Evolutionary conservation across 306 rosid species (phyloP).

Genomic region (Prunus salicina): DNA sequence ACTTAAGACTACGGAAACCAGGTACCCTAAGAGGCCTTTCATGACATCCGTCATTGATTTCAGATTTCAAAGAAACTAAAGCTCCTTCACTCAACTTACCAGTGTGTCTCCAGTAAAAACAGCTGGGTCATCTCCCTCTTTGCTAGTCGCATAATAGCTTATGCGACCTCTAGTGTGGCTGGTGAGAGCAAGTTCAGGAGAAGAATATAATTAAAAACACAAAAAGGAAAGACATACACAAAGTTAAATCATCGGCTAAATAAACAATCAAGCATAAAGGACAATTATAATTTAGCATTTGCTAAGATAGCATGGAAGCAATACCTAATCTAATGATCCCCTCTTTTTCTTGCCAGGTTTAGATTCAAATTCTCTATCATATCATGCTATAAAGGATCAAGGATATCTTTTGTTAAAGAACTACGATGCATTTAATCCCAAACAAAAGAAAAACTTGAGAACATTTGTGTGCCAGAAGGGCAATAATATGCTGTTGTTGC

Average conservation of each 20-base stretch:
- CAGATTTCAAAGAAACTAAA: background rate
- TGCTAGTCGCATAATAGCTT: constrained; percentile 73
- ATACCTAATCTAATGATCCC: background rate
- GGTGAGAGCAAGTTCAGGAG: constrained; percentile 26
- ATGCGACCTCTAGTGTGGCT: constrained; percentile 96
- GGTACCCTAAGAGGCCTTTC: background rate
- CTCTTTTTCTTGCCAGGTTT: background rate
- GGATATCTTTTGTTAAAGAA: background rate
- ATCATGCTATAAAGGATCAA: background rate
- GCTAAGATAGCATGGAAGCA: background rate
- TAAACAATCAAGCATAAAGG: too few species aligned
- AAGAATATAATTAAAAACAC: constrained; percentile 24
- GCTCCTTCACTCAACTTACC: constrained; percentile 43
- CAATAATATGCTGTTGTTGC: background rate
- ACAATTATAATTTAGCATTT: too few species aligned
- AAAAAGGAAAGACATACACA: background rate
- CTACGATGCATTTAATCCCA: background rate
- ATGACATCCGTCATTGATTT: background rate
- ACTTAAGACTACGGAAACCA: background rate
- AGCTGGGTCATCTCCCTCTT: constrained; percentile 68
- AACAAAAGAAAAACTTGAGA: background rate
- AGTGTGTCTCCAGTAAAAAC: constrained; percentile 96
- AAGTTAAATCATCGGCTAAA: background rate
- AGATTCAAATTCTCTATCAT: background rate
- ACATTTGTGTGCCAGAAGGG: background rate